phyloP scores from a whole-genome alignment of 305 asterid genomes.

The Petunia hybrid region DNA sequence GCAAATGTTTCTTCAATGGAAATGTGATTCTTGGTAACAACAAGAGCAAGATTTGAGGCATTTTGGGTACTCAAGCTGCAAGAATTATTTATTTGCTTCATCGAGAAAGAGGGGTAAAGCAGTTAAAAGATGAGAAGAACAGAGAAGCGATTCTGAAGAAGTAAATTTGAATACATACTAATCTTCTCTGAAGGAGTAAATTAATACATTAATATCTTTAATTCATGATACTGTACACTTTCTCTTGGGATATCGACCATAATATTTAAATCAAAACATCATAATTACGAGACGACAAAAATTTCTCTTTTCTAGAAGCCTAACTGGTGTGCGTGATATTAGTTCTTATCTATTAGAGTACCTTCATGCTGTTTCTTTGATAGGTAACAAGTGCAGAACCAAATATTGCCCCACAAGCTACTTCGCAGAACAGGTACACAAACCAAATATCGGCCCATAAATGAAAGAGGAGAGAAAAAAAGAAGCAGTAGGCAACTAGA shows the following conservation, averaged over 20 bases:
- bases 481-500: neutral
- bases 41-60: neutral
- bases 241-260: too few relatives aligned
- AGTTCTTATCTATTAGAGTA: too few relatives aligned
- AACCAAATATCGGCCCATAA: neutral
- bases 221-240: neutral
- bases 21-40: conserved; percentile 22
- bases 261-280: neutral
- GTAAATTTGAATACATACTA: too few relatives aligned
- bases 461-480: conserved; percentile 12
- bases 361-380: neutral
- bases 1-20: neutral
- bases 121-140: neutral
- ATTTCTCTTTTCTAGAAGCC: too few relatives aligned
- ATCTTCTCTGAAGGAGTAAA: too few relatives aligned
- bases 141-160: neutral
- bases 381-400: neutral
- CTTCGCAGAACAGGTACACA: neutral
- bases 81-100: too few relatives aligned
- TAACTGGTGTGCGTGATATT: neutral
- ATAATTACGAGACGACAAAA: neutral
- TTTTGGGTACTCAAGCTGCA: too few relatives aligned
- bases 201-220: neutral
- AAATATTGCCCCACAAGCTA: too few relatives aligned
- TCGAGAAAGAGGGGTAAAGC: neutral